phyloP scores from a whole-genome alignment of 2,329 filamentous ascomycete genomes.

The Talaromyces sp. region DNA sequence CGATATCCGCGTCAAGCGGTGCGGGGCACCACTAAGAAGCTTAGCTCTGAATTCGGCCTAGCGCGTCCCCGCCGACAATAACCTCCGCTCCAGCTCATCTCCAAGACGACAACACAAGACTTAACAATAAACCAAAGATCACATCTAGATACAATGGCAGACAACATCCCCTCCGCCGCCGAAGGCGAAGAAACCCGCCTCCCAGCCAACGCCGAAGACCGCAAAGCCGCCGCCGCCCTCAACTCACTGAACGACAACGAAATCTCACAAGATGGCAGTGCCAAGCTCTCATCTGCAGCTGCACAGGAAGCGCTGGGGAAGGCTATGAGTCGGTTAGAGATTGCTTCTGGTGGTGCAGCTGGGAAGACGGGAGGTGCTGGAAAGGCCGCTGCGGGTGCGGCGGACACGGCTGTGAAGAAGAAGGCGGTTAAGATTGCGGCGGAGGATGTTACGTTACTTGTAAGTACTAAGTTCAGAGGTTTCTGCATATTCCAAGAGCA shows the following conservation, averaged over 20 bases:
- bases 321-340: conserved; percentile 51
- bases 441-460: conserved; percentile 49
- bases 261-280: conserved; percentile 34
- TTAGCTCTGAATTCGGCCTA: background rate
- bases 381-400: conserved; percentile 23
- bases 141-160: conserved; percentile 38
- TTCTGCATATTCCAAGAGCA: too few species aligned
- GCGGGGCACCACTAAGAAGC: conserved; percentile 5
- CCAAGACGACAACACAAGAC: background rate
- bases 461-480: too few species aligned
- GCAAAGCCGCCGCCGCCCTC: conserved; percentile 52
- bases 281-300: conserved; percentile 35
- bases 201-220: conserved; percentile 50
- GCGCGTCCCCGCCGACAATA: background rate
- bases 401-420: conserved; percentile 36
- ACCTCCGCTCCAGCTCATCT: background rate
- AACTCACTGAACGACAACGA: conserved; percentile 47
- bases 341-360: conserved; percentile 28
- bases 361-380: conserved; percentile 24
- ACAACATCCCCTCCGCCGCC: conserved; percentile 43
- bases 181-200: conserved; percentile 35
- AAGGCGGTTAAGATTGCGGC: conserved; percentile 47
- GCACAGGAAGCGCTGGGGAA: conserved; percentile 52
- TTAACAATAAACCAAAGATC: background rate
- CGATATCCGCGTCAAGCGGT: background rate